phyloP scores from a whole-genome alignment of 495 filamentous ascomycete genomes.

The Glarea lozoyensis region DNA sequence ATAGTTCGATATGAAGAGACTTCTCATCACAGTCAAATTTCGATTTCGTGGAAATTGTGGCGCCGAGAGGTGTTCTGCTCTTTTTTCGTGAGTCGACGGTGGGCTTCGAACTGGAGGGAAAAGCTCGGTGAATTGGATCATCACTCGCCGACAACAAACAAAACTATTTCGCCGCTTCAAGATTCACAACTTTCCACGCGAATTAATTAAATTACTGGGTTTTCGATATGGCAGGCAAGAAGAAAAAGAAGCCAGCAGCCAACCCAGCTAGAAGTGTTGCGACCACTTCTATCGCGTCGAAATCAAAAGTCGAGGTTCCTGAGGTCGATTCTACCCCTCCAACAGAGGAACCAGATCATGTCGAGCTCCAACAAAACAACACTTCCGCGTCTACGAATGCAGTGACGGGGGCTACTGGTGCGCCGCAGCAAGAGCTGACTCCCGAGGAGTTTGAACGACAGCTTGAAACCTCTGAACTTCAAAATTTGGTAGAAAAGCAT shows the following conservation, averaged over 20 bases:
- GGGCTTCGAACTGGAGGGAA: neutral
- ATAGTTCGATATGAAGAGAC: slow-evolving; percentile 11
- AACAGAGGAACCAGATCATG: neutral
- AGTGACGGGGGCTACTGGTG: slow-evolving; percentile 33
- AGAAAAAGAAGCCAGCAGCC: slow-evolving; percentile 72
- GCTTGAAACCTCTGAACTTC: slow-evolving; percentile 73
- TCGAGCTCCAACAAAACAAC: slow-evolving; percentile 3
- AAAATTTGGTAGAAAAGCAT: slow-evolving; percentile 74
- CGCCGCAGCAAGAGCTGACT: slow-evolving; percentile 41
- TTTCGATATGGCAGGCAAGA: slow-evolving; percentile 67
- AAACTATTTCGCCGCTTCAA: neutral
- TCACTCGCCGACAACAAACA: neutral
- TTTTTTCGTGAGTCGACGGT: neutral
- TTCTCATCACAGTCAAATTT: slow-evolving; percentile 22
- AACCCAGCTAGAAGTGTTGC: slow-evolving; percentile 90
- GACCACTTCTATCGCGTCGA: slow-evolving; percentile 82
- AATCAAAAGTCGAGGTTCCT: slow-evolving; percentile 50
- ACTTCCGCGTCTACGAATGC: slow-evolving; percentile 22
- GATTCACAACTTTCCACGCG: neutral
- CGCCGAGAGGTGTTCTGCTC: neutral
- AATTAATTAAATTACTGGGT: neutral
- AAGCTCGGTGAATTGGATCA: neutral
- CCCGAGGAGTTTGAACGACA: slow-evolving; percentile 81
- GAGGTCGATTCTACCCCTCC: slow-evolving; percentile 23
- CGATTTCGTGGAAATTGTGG: neutral